Percentiles rank a stretch among this genome's conserved stretches.
phyloP scores from a whole-genome alignment of 345 rosid genomes.

The Eucalyptus leucophloia region DNA sequence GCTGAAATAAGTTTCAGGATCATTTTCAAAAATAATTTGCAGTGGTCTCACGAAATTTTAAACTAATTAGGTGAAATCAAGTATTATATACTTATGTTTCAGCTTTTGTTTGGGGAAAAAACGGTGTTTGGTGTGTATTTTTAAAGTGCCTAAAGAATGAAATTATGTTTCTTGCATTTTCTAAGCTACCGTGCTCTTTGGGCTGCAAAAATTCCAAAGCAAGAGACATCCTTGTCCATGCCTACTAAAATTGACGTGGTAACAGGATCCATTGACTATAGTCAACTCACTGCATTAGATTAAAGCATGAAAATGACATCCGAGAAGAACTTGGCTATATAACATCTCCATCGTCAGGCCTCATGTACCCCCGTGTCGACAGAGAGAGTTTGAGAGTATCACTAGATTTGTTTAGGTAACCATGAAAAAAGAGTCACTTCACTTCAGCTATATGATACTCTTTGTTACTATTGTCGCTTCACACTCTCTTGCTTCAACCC shows the following conservation, averaged over 20 bases:
- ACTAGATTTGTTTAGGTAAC: neutral
- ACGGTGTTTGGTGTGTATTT: neutral
- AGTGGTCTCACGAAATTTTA: no score
- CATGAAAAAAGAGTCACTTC: neutral
- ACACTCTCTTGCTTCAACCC: neutral
- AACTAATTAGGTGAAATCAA: neutral
- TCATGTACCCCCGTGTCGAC: neutral
- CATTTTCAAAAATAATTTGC: no score
- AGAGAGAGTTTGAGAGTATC: neutral
- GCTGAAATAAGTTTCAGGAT: no score
- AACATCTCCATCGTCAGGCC: neutral
- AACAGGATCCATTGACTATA: neutral
- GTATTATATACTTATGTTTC: neutral
- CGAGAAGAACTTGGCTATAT: neutral
- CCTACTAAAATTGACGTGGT: no score
- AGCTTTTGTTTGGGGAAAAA: neutral
- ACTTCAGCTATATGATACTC: neutral
- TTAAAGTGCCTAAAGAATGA: neutral
- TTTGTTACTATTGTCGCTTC: neutral
- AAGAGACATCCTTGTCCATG: no score
- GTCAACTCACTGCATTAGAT: neutral
- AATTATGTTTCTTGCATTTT: neutral
- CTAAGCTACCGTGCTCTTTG: neutral
- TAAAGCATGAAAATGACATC: neutral
- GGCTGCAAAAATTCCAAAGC: neutral